Conservation (phyloP, 108 stramenopile species). For the Seminavis robusta region DNA sequence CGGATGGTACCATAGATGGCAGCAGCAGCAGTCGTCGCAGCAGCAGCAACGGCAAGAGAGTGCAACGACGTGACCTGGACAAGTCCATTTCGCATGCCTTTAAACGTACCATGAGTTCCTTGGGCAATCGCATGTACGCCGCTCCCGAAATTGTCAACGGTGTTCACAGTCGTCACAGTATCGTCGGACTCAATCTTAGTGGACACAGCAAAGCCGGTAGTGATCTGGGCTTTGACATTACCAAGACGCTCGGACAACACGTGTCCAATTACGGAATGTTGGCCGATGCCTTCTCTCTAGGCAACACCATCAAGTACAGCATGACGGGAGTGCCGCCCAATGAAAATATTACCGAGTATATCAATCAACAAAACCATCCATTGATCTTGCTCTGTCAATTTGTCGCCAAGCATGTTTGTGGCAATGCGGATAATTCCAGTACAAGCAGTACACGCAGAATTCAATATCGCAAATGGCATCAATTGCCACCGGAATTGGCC, state of each 20-base stretch:
- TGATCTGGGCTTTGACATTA: neutral
- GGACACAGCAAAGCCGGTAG: neutral
- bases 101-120: conserved; percentile 36
- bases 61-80: neutral
- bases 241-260: conserved; percentile 30
- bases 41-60: neutral
- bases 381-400: conserved; percentile 1
- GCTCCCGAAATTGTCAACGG: conserved; percentile 43
- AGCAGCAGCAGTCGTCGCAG: too few relatives aligned
- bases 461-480: neutral
- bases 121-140: conserved; percentile 54
- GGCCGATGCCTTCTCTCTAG: conserved; percentile 70
- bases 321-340: conserved; percentile 66
- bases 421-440: too few relatives aligned
- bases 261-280: conserved; percentile 68
- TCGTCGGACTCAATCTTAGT: too few relatives aligned
- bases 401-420: too few relatives aligned
- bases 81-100: conserved; percentile 1
- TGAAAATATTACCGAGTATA: conserved; percentile 33
- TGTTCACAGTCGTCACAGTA: too few relatives aligned
- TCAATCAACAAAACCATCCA: conserved; percentile 12
- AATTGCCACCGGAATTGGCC: neutral
- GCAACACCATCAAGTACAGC: conserved; percentile 54
- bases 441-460: too few relatives aligned
- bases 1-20: neutral